Evolutionary conservation across 768 basidiomycete genomes (phyloP), one percentile per base, ranked within the genome.

Genomic region (Mycena capillaripes): DNA sequence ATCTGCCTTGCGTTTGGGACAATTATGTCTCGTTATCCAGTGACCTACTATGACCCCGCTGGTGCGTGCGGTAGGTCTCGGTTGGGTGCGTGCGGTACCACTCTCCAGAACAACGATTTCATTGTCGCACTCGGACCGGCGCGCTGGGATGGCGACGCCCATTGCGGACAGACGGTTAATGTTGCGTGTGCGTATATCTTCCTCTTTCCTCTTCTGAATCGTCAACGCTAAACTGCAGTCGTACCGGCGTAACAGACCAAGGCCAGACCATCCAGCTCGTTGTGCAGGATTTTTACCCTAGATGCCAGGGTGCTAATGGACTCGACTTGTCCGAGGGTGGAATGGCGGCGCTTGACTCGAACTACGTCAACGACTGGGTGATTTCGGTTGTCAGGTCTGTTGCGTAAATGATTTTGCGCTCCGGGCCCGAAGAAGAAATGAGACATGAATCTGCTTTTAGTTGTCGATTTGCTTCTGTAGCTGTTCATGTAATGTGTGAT

Each of bases 41-140:
- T 64, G 11, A 66, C 70, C 16, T 71, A 60, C 58, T 71, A 71
- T 42, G 69, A 70, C 60, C 69, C 69, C 29, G 36, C 55, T 48
- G 69, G 69, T 23, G 61, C n/a, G n/a, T n/a, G n/a, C n/a, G n/a
- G n/a, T n/a, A n/a, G n/a, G n/a, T n/a, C n/a, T n/a, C n/a, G 69
- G 30, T 30, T 32, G 2, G 64, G 70, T 57, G 63, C 70, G 1
- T 71, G 70, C 36, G 69, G 69, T 23, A 61, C 8, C 36, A 4
- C 40, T 30, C 58, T 66, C 25, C 48, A 66, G 36, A 71, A 71
- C 40, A 21, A 19, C n/a, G 70, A 71, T 48, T 40, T 53, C 38
- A 46, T 66, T 32, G 64, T 66, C 25, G 70, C 70, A 23, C 63
- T 71, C 21, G 70, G 70, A 58, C 10, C 32, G 29, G 70, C 46